A percentile compares a stretch with the other conserved stretches of the same genome.
These are phyloP conservation scores for Globisporangium splendens DNA, from an alignment of 352 stramenopile species.

Conservation along the genomic window DNA sequence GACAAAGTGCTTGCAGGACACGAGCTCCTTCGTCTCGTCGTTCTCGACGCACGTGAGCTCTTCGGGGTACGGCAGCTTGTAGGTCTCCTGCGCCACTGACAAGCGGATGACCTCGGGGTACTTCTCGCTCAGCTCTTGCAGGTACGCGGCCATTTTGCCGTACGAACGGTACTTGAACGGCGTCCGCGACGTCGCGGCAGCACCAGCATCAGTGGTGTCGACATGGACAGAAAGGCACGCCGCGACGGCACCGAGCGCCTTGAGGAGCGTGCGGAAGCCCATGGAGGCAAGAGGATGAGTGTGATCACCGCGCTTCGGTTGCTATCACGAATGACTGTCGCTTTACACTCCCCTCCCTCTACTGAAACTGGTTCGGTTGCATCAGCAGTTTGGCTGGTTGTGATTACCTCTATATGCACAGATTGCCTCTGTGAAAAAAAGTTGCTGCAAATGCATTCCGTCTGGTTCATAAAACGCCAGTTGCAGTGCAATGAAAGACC, in stretches of 20 bases:
- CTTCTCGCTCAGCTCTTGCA: constrained; percentile 65
- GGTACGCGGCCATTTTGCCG: constrained; percentile 52
- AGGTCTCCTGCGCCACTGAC: constrained; percentile 80
- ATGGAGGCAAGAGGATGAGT: not conserved
- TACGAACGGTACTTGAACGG: constrained; percentile 73
- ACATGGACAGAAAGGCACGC: not conserved
- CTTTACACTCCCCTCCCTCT: too few species aligned
- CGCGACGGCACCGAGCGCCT: not conserved
- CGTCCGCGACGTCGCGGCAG: constrained; percentile 5
- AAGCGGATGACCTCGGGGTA: constrained; percentile 80
- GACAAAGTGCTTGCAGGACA: constrained; percentile 80
- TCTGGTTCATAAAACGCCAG: too few species aligned
- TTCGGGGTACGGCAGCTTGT: constrained; percentile 64
- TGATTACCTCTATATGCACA: too few species aligned
- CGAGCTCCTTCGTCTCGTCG: constrained; percentile 25
- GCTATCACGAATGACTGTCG: too few species aligned
- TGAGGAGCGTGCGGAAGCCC: not conserved
- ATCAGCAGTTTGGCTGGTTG: too few species aligned
- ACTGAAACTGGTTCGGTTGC: too few species aligned
- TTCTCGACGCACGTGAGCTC: constrained; percentile 62
- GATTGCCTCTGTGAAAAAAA: too few species aligned
- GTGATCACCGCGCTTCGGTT: too few species aligned
- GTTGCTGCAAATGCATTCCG: too few species aligned
- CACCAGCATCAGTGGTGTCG: not conserved
- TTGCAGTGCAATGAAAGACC: too few species aligned